Base-by-base conservation (phyloP, 768 basidiomycete species). In the Mycena capillaripes region DNA sequence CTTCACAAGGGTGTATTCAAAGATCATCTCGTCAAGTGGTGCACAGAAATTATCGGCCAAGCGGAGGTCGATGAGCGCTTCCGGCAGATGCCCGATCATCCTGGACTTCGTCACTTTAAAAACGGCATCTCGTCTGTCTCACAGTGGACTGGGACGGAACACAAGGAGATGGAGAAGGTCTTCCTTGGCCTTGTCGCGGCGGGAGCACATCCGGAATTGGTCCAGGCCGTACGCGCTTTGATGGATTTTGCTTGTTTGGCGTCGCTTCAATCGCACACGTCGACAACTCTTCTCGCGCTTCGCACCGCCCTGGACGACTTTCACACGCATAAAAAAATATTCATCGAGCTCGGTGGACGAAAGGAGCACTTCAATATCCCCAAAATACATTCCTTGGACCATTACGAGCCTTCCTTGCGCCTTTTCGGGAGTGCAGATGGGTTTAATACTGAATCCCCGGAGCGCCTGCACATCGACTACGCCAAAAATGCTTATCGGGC, bases 1-100 rank as follows among this genome's bases (percentile, higher is more conserved):
- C 75, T 89, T 0, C 84, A 87, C 75, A 86, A 89, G 61, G 87
- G 87, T 0, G 69, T 87, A 12, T 86, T 88, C 80, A 85, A 84
- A 53, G 83, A 86, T 59, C 86, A 88, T 63, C 60, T 86, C 0
- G 76, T 83, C 0, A 77, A 71, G 2, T 88, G 85, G 87, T 75
- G 74, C 11, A 75, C 78, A 1, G 40, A 50, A 67, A 75, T 78
- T 5, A 44, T 72, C n/a, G 76, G 75, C 10, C 76, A 75, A 1
- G 59, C 69, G 3, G 84, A 86, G 61, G 58, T 86, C 16, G 84
- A 87, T 66, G 44, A 50, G 0, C 78, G 81, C 2, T 84, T 83
- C 61, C 70, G 76, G n/a, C 62, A 75, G 3, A 82, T 85, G 79
- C 63, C 79, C 0, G 27, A 38, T 2, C 75, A 81, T 62, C 72